These are phyloP conservation scores for Bipolaris cookei DNA, from an alignment of 2,329 filamentous ascomycete species.

Conservation along the genomic window DNA sequence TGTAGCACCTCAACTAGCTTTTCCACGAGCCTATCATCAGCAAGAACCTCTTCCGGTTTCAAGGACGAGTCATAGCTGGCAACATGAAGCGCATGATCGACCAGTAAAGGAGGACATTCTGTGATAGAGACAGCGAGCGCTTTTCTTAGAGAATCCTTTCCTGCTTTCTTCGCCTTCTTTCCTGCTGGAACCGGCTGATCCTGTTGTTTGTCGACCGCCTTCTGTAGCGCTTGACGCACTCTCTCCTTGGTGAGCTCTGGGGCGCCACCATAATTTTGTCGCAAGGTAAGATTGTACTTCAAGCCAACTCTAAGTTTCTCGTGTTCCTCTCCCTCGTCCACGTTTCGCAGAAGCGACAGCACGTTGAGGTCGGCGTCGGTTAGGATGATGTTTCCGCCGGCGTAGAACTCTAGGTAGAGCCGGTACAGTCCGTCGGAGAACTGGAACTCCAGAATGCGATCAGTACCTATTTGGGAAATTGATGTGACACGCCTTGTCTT, in stretches of 20 bases:
- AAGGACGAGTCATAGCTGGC: constrained; percentile 72
- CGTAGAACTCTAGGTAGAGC: constrained; percentile 94
- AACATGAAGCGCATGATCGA: constrained; percentile 81
- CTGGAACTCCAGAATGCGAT: constrained; percentile 87
- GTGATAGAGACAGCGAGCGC: constrained; percentile 83
- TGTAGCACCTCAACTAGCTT: constrained; percentile 71
- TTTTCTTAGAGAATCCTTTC: constrained; percentile 76
- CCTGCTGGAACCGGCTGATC: constrained; percentile 55
- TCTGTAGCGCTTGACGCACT: constrained; percentile 71
- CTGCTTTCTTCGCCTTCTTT: constrained; percentile 76
- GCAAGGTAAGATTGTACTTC: constrained; percentile 78
- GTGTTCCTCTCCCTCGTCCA: constrained; percentile 80
- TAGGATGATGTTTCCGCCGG: constrained; percentile 91
- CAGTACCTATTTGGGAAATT: constrained; percentile 86
- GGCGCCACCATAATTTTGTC: constrained; percentile 81
- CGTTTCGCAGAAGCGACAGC: constrained; percentile 77
- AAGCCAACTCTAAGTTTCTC: constrained; percentile 80
- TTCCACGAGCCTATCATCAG: constrained; percentile 68
- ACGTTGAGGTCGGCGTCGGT: constrained; percentile 86
- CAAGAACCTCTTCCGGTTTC: constrained; percentile 72
- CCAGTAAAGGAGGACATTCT: constrained; percentile 83
- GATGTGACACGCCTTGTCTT: constrained; percentile 84
- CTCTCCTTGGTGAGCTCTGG: constrained; percentile 77
- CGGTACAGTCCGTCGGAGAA: constrained; percentile 92
- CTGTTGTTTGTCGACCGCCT: constrained; percentile 66